Conservation (phyloP, 2,329 filamentous ascomycete genomes). For the Scolecobasidium constrictum region DNA sequence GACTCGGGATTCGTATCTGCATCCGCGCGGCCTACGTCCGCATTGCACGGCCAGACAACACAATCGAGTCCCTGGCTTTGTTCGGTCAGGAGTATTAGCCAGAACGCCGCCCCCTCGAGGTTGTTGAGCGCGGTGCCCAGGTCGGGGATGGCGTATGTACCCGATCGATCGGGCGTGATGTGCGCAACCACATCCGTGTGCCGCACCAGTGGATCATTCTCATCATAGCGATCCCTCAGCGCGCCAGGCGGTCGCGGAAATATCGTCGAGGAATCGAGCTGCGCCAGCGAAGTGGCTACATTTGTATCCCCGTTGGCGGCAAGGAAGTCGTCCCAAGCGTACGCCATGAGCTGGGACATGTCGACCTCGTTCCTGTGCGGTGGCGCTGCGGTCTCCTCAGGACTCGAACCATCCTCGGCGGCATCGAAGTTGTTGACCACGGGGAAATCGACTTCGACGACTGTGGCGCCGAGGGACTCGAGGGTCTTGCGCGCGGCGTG, state of each 20-base stretch:
- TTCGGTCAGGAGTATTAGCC: too few relatives aligned
- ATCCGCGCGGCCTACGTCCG: constrained; percentile 36
- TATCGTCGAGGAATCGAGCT: constrained; percentile 24
- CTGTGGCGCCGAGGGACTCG: constrained; percentile 27
- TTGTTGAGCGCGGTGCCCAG: constrained; percentile 27
- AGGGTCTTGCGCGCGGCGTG: constrained; percentile 15
- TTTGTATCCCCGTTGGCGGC: constrained; percentile 26
- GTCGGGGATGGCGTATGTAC: constrained; percentile 28
- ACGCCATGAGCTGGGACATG: constrained; percentile 32
- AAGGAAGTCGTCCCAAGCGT: constrained; percentile 40
- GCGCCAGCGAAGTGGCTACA: constrained; percentile 18
- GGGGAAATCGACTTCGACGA: constrained; percentile 31
- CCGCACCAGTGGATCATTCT: constrained; percentile 20
- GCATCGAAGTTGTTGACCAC: constrained; percentile 31
- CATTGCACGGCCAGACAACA: constrained; percentile 36
- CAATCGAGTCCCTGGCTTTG: constrained; percentile 28
- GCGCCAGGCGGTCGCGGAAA: constrained; percentile 19
- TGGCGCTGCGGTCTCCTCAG: constrained; percentile 28
- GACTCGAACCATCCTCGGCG: constrained; percentile 14
- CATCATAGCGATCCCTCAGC: constrained; percentile 19
- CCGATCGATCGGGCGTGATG: constrained; percentile 14
- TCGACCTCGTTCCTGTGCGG: constrained; percentile 31
- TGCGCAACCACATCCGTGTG: constrained; percentile 16
- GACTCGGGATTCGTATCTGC: constrained; percentile 22
- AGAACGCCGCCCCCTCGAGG: constrained; percentile 31